These are phyloP conservation scores for Lentinula lateritia DNA, from an alignment of 768 basidiomycete genomes.

Conservation along the genomic window DNA sequence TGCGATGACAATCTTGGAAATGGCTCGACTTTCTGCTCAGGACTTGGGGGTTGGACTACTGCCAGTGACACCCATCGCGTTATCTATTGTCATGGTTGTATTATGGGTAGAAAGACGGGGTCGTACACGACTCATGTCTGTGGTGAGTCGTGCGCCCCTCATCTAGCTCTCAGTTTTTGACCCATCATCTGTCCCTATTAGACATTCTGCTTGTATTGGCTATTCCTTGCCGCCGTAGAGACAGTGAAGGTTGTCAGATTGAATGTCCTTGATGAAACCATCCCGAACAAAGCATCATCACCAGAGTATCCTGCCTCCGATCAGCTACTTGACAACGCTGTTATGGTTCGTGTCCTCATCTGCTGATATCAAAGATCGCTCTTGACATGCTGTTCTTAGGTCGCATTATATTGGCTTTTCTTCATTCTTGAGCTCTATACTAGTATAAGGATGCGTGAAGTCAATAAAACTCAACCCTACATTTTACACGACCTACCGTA, in stretches of 20 bases:
- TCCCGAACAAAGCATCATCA: background rate
- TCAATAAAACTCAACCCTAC: background rate
- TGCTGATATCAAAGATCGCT: background rate
- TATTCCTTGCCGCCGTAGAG: background rate
- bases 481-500: background rate
- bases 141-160: background rate
- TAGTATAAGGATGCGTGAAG: background rate
- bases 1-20: slow-evolving; percentile 24
- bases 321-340: slow-evolving; percentile 5
- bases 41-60: slow-evolving; percentile 23
- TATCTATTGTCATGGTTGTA: slow-evolving; percentile 10
- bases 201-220: slow-evolving; percentile 2
- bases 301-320: slow-evolving; percentile 3
- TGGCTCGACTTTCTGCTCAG: slow-evolving; percentile 20
- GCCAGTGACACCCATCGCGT: slow-evolving; percentile 16
- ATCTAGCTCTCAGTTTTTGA: background rate
- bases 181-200: background rate
- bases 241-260: slow-evolving; percentile 6
- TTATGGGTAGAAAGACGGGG: slow-evolving; percentile 1
- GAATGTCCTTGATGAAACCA: slow-evolving; percentile 3
- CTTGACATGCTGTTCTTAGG: background rate
- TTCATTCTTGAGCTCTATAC: slow-evolving; percentile 16
- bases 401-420: slow-evolving; percentile 4
- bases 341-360: background rate
- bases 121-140: background rate